Conservation (phyloP, 148 eudicot genomes). For the Cornus florida region DNA sequence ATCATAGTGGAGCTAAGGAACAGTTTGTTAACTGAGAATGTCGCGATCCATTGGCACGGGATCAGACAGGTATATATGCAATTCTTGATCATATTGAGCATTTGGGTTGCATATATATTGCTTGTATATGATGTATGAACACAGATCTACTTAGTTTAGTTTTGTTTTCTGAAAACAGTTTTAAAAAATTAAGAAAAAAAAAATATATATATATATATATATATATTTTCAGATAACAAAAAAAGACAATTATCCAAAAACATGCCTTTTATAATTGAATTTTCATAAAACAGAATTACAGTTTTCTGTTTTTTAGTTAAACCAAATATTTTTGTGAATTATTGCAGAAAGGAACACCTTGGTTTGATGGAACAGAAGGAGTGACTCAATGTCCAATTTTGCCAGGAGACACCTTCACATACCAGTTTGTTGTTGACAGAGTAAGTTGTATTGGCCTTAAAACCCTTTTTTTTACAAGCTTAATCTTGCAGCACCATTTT, state of each 20-base stretch:
- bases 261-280: too few relatives aligned
- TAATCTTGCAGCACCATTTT: neutral
- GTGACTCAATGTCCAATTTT: constrained; percentile 79
- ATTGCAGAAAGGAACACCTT: constrained; percentile 68
- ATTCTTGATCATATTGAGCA: neutral
- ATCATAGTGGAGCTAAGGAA: constrained; percentile 71
- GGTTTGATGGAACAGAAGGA: constrained; percentile 80
- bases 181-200: too few relatives aligned
- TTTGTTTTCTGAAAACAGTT: too few relatives aligned
- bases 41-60: constrained; percentile 93
- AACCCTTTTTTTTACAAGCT: too few relatives aligned
- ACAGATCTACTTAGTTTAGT: too few relatives aligned
- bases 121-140: too few relatives aligned
- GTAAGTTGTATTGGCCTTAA: constrained; percentile 31
- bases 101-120: too few relatives aligned
- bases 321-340: neutral
- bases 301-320: too few relatives aligned
- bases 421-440: constrained; percentile 72
- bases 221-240: too few relatives aligned
- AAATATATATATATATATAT: too few relatives aligned
- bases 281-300: too few relatives aligned
- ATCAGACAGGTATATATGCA: constrained; percentile 66
- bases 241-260: too few relatives aligned
- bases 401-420: constrained; percentile 73
- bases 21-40: constrained; percentile 67